phyloP scores from a whole-genome alignment of 805 yeast species.

The Nakazawaea laoshanensis region DNA sequence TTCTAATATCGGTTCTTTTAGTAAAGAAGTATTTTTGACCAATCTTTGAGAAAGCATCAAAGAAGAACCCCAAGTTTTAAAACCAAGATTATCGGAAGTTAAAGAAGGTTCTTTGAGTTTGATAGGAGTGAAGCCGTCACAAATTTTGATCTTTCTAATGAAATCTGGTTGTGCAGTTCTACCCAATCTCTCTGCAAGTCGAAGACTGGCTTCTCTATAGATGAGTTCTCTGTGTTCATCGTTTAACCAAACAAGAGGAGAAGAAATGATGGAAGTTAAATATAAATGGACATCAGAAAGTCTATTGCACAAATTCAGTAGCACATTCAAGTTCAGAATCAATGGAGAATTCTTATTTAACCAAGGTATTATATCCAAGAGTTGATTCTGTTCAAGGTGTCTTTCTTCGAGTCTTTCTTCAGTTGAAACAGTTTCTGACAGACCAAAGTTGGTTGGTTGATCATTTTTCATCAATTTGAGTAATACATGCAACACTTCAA shows the following conservation, averaged over 20 bases:
- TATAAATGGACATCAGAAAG: conserved; percentile 24
- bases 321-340: neutral
- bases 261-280: conserved; percentile 41
- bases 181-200: conserved; percentile 80
- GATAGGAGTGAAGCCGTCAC: conserved; percentile 16
- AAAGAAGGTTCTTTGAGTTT: conserved; percentile 72
- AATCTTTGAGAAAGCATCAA: conserved; percentile 55
- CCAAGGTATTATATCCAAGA: conserved; percentile 49
- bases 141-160: conserved; percentile 43
- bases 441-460: conserved; percentile 42
- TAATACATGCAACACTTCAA: conserved; percentile 31
- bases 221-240: conserved; percentile 30
- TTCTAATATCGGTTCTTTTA: conserved; percentile 43
- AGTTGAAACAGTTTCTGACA: conserved; percentile 7
- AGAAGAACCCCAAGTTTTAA: conserved; percentile 96
- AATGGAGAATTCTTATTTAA: conserved; percentile 24
- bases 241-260: conserved; percentile 37
- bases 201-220: conserved; percentile 45
- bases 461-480: conserved; percentile 41
- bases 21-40: conserved; percentile 18
- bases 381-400: conserved; percentile 20
- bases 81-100: conserved; percentile 80
- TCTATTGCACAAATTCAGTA: neutral
- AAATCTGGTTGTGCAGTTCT: conserved; percentile 74
- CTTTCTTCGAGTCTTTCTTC: conserved; percentile 22